Evolutionary conservation across 2,329 filamentous ascomycete species (phyloP).

Genomic region (Phyllosticta paracitricarpa): DNA sequence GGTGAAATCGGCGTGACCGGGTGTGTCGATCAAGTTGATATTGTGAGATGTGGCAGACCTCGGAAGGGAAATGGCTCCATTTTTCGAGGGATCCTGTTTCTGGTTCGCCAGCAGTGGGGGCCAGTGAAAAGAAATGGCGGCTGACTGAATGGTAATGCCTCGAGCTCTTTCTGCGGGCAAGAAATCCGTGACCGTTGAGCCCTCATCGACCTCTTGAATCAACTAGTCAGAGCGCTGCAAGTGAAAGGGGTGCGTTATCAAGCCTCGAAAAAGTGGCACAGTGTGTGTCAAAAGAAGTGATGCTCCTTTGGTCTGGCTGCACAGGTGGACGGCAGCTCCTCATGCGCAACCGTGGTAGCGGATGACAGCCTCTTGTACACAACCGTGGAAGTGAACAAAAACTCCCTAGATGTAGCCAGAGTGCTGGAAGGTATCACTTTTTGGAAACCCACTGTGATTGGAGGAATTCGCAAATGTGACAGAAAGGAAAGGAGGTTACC

Average conservation of each 20-base stretch:
- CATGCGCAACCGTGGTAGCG: too few species aligned
- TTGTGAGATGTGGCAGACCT: slow-evolving; percentile 29
- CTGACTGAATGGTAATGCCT: slow-evolving; percentile 96
- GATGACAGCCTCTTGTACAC: too few species aligned
- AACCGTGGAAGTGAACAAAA: too few species aligned
- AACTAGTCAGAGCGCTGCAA: not conserved
- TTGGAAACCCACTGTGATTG: too few species aligned
- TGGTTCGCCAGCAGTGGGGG: slow-evolving; percentile 44
- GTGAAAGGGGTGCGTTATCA: not conserved
- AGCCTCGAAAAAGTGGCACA: not conserved
- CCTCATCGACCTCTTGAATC: slow-evolving; percentile 72
- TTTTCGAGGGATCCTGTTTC: slow-evolving; percentile 16
- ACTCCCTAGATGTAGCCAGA: too few species aligned
- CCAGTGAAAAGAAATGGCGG: slow-evolving; percentile 92
- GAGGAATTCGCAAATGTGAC: not conserved
- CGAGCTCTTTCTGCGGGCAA: slow-evolving; percentile 82
- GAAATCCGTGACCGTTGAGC: slow-evolving; percentile 95
- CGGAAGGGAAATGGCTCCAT: not conserved
- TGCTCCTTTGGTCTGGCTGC: too few species aligned
- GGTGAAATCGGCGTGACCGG: slow-evolving; percentile 93
- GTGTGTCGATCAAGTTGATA: slow-evolving; percentile 90
- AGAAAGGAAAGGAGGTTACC: slow-evolving; percentile 28
- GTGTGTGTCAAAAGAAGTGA: not conserved
- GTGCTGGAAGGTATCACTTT: too few species aligned
- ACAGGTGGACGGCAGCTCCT: too few species aligned